Base-by-base conservation (phyloP, 768 basidiomycete species). In the Pulveroboletus sp. region DNA sequence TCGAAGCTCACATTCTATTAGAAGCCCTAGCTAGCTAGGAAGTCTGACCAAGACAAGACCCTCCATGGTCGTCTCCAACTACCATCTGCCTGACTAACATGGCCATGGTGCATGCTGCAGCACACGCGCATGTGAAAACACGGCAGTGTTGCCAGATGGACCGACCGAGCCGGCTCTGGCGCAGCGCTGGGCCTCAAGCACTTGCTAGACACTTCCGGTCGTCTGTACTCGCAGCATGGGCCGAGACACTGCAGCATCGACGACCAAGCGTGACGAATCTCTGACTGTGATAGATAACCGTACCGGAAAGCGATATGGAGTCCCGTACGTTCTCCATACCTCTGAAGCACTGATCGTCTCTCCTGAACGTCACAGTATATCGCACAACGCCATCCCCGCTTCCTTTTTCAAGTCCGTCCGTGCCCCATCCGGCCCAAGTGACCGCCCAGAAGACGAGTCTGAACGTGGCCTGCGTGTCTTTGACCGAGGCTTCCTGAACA, bases 401-500 rank as follows among this genome's bases (percentile, higher is more conserved):
- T 85, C 86, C 1, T 82, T 83, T 14, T 93, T 94, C 78, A 92
- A 91, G 73, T 69, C 68, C 31, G 82, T 93, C 58, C 76, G 76
- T 32, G 85, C 89, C 0, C 71, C 81, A 1, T 58, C 68, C 31
- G 75, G 74, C 33, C 66, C 75, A 27, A 79, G 77, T 1, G 87
- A 89, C 65, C 75, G 85, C 30, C 79, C 80, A 51, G 89, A 93
- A 76, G 85, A 91, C 66, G 88, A 91, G 71, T 85, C 87, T 0
- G 78, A 85, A 68, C 87, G 83, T 52, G 91, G 91, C 0, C 71
- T 93, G 18, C 81, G 89, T 30, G 81, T 93, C 15, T 71, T 80
- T 24, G 89, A 92, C 71, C 82, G 80, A 67, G 89, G 87, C 12
- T 93, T 88, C 68, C 63, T 90, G 65, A 90, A 91, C 55, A 91